Evolutionary conservation across 768 basidiomycete genomes (phyloP).

Genomic region (Termitomyces sp.): DNA sequence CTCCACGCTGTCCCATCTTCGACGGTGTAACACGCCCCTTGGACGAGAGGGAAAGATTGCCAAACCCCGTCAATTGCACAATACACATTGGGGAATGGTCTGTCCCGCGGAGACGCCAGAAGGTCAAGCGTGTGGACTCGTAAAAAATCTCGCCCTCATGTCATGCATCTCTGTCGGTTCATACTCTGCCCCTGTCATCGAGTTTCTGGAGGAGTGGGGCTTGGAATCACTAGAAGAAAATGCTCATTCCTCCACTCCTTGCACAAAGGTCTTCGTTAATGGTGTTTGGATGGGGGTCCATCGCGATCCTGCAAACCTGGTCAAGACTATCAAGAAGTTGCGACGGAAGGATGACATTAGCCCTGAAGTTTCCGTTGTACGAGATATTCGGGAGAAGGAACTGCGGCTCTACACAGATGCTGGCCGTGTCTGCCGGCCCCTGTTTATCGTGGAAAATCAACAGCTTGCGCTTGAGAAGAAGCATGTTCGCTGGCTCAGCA

Average conservation of each 20-base stretch:
- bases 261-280: slow-evolving; percentile 97
- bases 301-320: slow-evolving; percentile 87
- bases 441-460: slow-evolving; percentile 95
- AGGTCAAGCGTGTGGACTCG: slow-evolving; percentile 98
- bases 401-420: slow-evolving; percentile 94
- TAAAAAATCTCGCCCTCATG: slow-evolving; percentile 98
- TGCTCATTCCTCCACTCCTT: slow-evolving; percentile 73
- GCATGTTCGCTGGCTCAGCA: slow-evolving; percentile 69
- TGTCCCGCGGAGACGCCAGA: slow-evolving; percentile 99
- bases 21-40: slow-evolving; percentile 96
- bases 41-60: slow-evolving; percentile 99
- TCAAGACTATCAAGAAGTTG: slow-evolving; percentile 89
- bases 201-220: slow-evolving; percentile 99
- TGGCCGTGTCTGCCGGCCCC: slow-evolving; percentile 92
- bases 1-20: slow-evolving; percentile 95
- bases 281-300: slow-evolving; percentile 99
- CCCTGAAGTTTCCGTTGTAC: slow-evolving; percentile 93
- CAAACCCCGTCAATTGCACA: slow-evolving; percentile 97
- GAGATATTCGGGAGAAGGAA: slow-evolving; percentile 95
- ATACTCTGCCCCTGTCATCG: slow-evolving; percentile 91
- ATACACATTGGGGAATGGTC: slow-evolving; percentile 99
- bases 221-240: slow-evolving; percentile 94
- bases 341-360: slow-evolving; percentile 93
- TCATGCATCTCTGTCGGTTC: slow-evolving; percentile 97
- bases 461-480: slow-evolving; percentile 79